A percentile compares a stretch with the other conserved stretches of the same genome.
These are phyloP conservation scores for Alternaria gansuensis DNA, from an alignment of 2,329 filamentous ascomycete species.

Conservation along the genomic window DNA sequence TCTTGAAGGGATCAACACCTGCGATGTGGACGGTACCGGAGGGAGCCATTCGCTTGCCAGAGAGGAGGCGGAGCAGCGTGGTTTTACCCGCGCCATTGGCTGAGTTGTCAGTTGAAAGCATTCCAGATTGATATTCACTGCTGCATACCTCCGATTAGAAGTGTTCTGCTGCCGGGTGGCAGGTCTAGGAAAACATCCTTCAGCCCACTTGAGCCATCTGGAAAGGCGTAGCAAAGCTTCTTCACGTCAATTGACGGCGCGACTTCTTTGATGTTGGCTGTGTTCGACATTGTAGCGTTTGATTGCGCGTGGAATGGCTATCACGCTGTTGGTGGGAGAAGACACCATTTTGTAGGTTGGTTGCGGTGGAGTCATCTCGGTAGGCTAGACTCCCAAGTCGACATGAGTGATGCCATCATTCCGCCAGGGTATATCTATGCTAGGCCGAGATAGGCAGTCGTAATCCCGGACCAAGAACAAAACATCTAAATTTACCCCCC, in stretches of 20 bases:
- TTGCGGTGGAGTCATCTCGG: constrained; percentile 20
- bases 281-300: constrained; percentile 33
- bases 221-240: constrained; percentile 86
- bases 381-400: constrained; percentile 9
- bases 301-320: neutral
- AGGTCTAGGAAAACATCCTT: constrained; percentile 76
- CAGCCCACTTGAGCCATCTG: constrained; percentile 82
- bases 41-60: constrained; percentile 92
- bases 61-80: constrained; percentile 90
- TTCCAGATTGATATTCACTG: neutral
- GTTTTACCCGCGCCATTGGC: constrained; percentile 98
- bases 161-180: constrained; percentile 82
- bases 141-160: constrained; percentile 80
- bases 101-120: constrained; percentile 45
- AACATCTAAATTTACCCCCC: no score
- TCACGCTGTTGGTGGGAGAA: constrained; percentile 10
- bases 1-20: constrained; percentile 90
- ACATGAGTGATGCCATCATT: constrained; percentile 26
- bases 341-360: constrained; percentile 28
- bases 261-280: constrained; percentile 29
- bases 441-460: constrained; percentile 33
- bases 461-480: constrained; percentile 4
- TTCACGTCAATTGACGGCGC: constrained; percentile 74
- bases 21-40: constrained; percentile 76
- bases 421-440: constrained; percentile 1